phyloP scores from a whole-genome alignment of 108 stramenopile genomes.

The Cylindrotheca closterium region DNA sequence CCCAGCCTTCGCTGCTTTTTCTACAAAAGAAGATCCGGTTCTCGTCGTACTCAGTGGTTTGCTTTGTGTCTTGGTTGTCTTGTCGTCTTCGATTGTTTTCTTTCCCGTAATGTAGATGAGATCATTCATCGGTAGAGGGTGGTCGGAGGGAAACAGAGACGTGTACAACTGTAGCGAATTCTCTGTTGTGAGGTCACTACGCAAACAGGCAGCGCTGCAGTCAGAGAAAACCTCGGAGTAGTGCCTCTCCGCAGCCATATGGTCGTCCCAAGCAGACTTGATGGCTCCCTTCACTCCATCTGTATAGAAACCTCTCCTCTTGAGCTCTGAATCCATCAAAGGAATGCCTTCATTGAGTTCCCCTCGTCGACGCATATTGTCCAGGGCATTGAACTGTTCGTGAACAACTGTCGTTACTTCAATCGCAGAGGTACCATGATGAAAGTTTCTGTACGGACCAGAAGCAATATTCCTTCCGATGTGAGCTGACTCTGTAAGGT shows the following conservation, averaged over 20 bases:
- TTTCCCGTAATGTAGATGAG: conserved; percentile 36
- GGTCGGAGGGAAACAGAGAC: conserved; percentile 63
- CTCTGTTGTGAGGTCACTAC: conserved; percentile 74
- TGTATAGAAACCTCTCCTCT: conserved; percentile 61
- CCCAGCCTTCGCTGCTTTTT: conserved; percentile 34
- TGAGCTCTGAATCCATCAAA: conserved; percentile 55
- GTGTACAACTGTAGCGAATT: conserved; percentile 72
- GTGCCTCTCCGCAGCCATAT: conserved; percentile 53
- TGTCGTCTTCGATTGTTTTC: conserved; percentile 5
- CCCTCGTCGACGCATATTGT: conserved; percentile 45
- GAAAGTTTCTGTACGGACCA: conserved; percentile 73
- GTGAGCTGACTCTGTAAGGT: conserved; percentile 83
- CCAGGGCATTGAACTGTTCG: conserved; percentile 74
- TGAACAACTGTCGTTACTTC: conserved; percentile 76
- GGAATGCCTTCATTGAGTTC: conserved; percentile 42
- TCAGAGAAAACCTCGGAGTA: conserved; percentile 66
- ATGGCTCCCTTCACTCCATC: conserved; percentile 67
- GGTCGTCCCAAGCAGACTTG: conserved; percentile 40
- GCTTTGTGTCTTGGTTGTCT: conserved; percentile 2
- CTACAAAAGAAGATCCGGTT: conserved; percentile 20
- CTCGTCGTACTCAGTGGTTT: background rate
- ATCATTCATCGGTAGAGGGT: conserved; percentile 40
- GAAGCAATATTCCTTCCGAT: conserved; percentile 52
- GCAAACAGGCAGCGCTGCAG: conserved; percentile 40
- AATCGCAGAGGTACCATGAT: conserved; percentile 72